Evolutionary conservation across 345 rosid genomes (phyloP).

Genomic region (Punica granatum): DNA sequence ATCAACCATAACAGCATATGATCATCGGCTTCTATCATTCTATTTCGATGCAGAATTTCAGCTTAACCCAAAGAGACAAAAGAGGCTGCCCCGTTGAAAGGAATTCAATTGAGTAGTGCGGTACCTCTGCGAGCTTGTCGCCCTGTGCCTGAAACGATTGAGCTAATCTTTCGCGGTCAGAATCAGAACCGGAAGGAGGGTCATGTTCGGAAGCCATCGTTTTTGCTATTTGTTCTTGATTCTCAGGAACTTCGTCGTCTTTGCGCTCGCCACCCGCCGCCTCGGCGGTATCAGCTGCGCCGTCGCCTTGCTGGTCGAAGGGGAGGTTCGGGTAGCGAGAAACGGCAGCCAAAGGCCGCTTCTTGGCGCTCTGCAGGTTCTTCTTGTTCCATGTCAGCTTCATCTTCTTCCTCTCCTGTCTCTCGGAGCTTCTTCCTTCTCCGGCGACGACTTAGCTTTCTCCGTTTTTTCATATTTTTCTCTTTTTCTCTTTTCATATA

Average conservation of each 20-base stretch:
- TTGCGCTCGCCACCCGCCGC: not conserved
- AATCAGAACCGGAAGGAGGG: slow-evolving; percentile 10
- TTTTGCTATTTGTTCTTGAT: not conserved
- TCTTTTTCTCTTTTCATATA: too few relatives aligned
- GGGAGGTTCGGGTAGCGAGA: slow-evolving; percentile 47
- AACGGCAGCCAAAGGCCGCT: slow-evolving; percentile 46
- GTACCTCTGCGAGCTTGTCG: slow-evolving; percentile 72
- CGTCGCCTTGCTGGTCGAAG: slow-evolving; percentile 34
- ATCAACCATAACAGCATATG: too few relatives aligned
- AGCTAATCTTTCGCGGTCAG: slow-evolving; percentile 26
- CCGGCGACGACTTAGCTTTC: not conserved
- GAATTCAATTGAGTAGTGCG: not conserved
- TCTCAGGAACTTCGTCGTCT: not conserved
- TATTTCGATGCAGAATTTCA: not conserved
- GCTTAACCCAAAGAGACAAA: not conserved
- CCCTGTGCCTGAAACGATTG: slow-evolving; percentile 60
- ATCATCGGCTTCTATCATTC: not conserved
- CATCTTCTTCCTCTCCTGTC: slow-evolving; percentile 35
- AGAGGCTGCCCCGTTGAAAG: not conserved
- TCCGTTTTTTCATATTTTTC: not conserved
- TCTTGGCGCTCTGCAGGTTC: slow-evolving; percentile 27
- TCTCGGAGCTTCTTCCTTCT: not conserved
- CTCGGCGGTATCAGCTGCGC: not conserved
- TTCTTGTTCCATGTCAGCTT: slow-evolving; percentile 66
- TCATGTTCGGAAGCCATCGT: slow-evolving; percentile 8